Base-by-base conservation (phyloP, 352 stramenopile genomes). In the Pythium vanterpoolii region DNA sequence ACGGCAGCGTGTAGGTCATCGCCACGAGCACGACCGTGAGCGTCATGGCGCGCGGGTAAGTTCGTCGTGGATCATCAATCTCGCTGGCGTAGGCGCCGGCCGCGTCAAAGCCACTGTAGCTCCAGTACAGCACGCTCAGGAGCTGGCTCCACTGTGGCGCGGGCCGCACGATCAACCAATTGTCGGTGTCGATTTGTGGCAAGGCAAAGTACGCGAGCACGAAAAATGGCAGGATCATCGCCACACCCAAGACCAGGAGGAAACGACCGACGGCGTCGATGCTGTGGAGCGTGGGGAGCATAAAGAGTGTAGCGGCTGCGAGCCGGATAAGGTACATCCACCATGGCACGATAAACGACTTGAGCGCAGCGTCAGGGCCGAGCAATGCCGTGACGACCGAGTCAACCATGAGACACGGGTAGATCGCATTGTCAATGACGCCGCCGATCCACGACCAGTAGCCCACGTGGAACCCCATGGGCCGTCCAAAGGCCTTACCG, bases 61-160 rank as follows among this genome's bases (percentile, higher is more conserved):
- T 96, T 13, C 66, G 68, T 30, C 70, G 73, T 1, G 92, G 90
- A 33, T 92, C 76, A 23, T 95, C 71, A 34, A 98, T 94, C 68
- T 98, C 95, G 21, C 80, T 89, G 9, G 93, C 92, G 71, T 98
- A 98, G 3, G 80, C 86, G 9, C 87, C 90, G 0, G 89, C 94
- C n/a, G 74, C 81, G 62, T 98, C 96, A 62, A 97, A 98, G 23
- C 88, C 94, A 63, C 97, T 98, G 57, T 98, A 91, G 74, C 96
- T 98, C 95, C 95, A 99, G 70, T 98, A 98, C 21, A 98, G 65
- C 27, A 97, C 92, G 66, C 97, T 98, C 9, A 98, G 48, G 19
- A 96, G 93, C 33, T 89, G 81, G 47, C 80, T 79, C 89, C 89
- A 98, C 4, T 95, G 30, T 27, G 71, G 57, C 62, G 90, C 76